Percentiles rank a stretch among this genome's conserved stretches.
phyloP scores from a whole-genome alignment of 179 eudicot genomes.

The Nepenthes alata region DNA sequence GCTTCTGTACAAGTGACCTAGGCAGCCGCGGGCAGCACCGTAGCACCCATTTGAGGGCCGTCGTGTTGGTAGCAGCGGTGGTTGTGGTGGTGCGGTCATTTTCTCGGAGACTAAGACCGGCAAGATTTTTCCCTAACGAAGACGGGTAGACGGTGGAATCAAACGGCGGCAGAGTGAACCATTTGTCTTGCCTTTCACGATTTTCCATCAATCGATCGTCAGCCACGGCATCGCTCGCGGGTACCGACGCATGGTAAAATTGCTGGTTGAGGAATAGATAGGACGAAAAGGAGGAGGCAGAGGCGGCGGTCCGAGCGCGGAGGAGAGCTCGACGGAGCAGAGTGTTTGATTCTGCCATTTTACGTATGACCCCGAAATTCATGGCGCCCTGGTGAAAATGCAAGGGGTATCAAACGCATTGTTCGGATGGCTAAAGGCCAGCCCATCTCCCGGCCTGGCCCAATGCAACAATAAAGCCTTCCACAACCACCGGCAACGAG shows the following conservation, averaged over 20 bases:
- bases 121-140: constrained; percentile 42
- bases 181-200: constrained; percentile 14
- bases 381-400: background rate
- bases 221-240: background rate
- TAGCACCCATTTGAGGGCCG: constrained; percentile 83
- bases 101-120: constrained; percentile 14
- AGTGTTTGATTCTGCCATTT: constrained; percentile 19
- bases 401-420: too few species aligned
- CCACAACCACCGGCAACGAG: too few species aligned
- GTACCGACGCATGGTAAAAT: background rate
- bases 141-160: constrained; percentile 29
- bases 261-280: constrained; percentile 3
- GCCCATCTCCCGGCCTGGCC: too few species aligned
- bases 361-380: background rate
- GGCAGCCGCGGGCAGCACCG: constrained; percentile 88
- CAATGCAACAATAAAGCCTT: too few species aligned
- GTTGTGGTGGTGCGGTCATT: background rate
- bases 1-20: constrained; percentile 76
- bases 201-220: constrained; percentile 8
- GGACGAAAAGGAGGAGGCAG: background rate
- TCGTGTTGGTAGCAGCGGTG: constrained; percentile 11
- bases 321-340: constrained; percentile 26
- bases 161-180: constrained; percentile 66
- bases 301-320: constrained; percentile 16
- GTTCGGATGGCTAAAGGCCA: too few species aligned